Percentiles rank a stretch among this genome's conserved stretches.
These are phyloP conservation scores for Xylariaceae sp. DNA, from an alignment of 2,329 filamentous ascomycete species.

Conservation along the genomic window DNA sequence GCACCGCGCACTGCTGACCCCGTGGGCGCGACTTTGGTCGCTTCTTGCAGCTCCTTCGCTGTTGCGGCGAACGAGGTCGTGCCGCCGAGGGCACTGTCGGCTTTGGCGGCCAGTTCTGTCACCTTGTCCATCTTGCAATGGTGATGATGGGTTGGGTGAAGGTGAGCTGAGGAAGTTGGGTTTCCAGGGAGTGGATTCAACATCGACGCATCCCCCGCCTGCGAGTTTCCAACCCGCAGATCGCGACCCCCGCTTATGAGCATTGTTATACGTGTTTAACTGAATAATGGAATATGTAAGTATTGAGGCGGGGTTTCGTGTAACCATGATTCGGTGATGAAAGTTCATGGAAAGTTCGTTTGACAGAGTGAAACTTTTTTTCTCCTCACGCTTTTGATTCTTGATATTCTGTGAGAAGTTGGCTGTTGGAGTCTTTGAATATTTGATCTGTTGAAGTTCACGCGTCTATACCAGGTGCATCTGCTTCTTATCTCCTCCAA, in stretches of 20 bases:
- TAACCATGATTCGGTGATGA: not conserved
- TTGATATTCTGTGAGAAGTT: too few relatives aligned
- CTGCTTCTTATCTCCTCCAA: too few relatives aligned
- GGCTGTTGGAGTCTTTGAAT: too few relatives aligned
- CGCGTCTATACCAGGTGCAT: too few relatives aligned
- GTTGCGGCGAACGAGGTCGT: not conserved
- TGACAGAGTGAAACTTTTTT: too few relatives aligned
- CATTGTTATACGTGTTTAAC: not conserved
- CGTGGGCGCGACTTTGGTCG: not conserved
- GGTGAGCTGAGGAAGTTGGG: not conserved
- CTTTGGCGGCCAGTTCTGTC: not conserved
- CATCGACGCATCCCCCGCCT: too few relatives aligned
- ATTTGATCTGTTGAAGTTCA: too few relatives aligned
- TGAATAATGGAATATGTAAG: too few relatives aligned
- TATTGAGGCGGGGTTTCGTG: not conserved
- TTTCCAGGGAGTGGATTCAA: not conserved
- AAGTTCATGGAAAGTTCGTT: too few relatives aligned
- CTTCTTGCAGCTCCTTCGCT: not conserved
- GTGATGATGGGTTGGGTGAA: not conserved
- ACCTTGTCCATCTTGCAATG: not conserved
- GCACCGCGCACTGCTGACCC: conserved; percentile 59
- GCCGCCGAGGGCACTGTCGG: not conserved
- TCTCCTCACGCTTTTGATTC: too few relatives aligned
- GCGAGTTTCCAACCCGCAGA: too few relatives aligned
- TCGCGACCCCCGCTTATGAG: too few relatives aligned